phyloP scores from a whole-genome alignment of 225 moss, liverwort and hornwort species.

The Climacium dendroides region DNA sequence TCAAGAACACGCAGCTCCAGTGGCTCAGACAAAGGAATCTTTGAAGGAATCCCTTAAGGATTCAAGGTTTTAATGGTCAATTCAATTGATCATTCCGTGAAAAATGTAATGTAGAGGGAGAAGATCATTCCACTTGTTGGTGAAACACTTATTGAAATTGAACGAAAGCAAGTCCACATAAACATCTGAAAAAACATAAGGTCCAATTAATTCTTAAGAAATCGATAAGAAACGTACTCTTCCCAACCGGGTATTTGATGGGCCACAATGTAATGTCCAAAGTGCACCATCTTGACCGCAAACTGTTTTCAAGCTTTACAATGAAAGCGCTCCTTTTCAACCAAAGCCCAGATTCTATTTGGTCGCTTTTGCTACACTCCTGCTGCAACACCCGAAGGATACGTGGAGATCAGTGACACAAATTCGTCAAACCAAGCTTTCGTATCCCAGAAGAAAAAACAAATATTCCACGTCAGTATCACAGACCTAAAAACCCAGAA shows the following conservation, averaged over 20 bases:
- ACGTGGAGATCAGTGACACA: not conserved
- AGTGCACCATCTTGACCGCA: slow-evolving; percentile 48
- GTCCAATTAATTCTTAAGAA: not conserved
- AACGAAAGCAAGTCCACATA: not conserved
- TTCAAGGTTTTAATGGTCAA: not conserved
- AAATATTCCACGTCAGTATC: not conserved
- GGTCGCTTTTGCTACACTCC: not conserved
- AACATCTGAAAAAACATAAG: not conserved
- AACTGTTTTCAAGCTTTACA: not conserved
- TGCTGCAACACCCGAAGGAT: not conserved
- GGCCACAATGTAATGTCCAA: slow-evolving; percentile 44
- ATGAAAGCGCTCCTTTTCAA: not conserved
- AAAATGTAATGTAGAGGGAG: not conserved
- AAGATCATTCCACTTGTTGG: not conserved
- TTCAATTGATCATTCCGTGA: not conserved
- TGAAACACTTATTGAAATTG: not conserved
- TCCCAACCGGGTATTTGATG: slow-evolving; percentile 56
- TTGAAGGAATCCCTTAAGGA: not conserved
- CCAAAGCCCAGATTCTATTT: not conserved
- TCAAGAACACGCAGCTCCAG: not conserved
- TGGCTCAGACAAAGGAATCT: not conserved
- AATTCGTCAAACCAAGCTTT: not conserved
- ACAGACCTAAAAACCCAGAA: not conserved
- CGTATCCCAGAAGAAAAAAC: not conserved
- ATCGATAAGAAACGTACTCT: slow-evolving; percentile 14